phyloP scores from a whole-genome alignment of 2,329 filamentous ascomycete species.

The Diaporthe vexans region DNA sequence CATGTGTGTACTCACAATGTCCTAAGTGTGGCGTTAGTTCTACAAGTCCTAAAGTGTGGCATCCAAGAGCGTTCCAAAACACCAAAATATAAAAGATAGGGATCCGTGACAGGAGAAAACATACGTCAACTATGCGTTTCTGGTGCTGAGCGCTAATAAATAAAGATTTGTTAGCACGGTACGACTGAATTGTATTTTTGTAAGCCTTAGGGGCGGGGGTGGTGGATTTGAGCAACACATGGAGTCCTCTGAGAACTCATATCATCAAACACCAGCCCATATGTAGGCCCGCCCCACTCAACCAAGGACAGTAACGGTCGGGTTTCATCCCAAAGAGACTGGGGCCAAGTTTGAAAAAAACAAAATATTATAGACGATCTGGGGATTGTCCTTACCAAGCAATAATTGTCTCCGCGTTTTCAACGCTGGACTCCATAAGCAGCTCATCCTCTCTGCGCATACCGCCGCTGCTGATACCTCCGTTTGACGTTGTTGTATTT shows the following conservation, averaged over 20 bases:
- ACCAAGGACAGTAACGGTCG: neutral
- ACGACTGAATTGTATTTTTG: neutral
- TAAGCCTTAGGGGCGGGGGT: neutral
- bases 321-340: neutral
- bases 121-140: constrained; percentile 78
- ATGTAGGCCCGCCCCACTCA: neutral
- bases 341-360: neutral
- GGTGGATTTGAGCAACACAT: neutral
- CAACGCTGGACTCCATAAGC: constrained; percentile 72
- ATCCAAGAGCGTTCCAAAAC: too few species aligned
- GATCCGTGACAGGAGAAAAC: too few species aligned
- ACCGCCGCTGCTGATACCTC: constrained; percentile 42
- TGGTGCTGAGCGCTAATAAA: constrained; percentile 75
- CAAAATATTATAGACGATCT: neutral
- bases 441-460: constrained; percentile 45
- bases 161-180: neutral
- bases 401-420: constrained; percentile 83
- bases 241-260: neutral
- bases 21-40: too few species aligned
- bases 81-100: too few species aligned
- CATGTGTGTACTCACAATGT: constrained; percentile 59
- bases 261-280: neutral
- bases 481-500: constrained; percentile 39
- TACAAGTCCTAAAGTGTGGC: too few species aligned
- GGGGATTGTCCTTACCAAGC: constrained; percentile 64